These are phyloP conservation scores for Alternaria ventricosa DNA, from an alignment of 2,329 filamentous ascomycete genomes.

Conservation along the genomic window DNA sequence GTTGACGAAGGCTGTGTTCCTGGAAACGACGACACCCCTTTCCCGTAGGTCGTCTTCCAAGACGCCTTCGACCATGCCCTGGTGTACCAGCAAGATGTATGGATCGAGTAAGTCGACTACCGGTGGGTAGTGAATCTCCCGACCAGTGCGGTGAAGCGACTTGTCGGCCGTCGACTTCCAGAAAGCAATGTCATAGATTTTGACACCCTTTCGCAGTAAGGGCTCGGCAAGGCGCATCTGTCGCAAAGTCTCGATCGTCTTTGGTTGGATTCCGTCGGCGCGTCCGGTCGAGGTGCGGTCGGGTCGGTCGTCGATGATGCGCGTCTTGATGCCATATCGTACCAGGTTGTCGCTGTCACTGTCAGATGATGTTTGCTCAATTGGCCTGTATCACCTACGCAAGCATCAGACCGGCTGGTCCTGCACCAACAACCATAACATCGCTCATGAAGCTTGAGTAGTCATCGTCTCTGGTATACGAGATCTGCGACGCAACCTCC, in stretches of 20 bases:
- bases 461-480: slow-evolving; percentile 27
- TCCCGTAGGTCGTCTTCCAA: slow-evolving; percentile 73
- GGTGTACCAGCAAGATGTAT: slow-evolving; percentile 66
- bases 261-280: slow-evolving; percentile 77
- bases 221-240: slow-evolving; percentile 76
- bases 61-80: slow-evolving; percentile 76
- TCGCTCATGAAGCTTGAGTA: slow-evolving; percentile 47
- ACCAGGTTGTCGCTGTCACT: slow-evolving; percentile 60
- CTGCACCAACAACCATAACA: slow-evolving; percentile 52
- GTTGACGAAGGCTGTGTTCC: slow-evolving; percentile 68
- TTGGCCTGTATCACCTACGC: slow-evolving; percentile 39
- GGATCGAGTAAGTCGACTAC: slow-evolving; percentile 60
- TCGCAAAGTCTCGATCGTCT: slow-evolving; percentile 77
- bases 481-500: slow-evolving; percentile 26
- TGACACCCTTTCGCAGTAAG: slow-evolving; percentile 70
- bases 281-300: slow-evolving; percentile 72
- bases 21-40: slow-evolving; percentile 67
- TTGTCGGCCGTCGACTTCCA: slow-evolving; percentile 56
- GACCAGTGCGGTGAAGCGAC: slow-evolving; percentile 65
- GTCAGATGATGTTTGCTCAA: slow-evolving; percentile 7
- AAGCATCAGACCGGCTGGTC: slow-evolving; percentile 53
- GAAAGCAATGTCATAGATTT: slow-evolving; percentile 76
- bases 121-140: slow-evolving; percentile 70
- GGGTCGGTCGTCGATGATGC: slow-evolving; percentile 71
- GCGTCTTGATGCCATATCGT: slow-evolving; percentile 69